Evolutionary conservation across 2,329 filamentous ascomycete genomes (phyloP), one percentile per base, ranked within the genome.

Genomic region (Botrytis galanthina): DNA sequence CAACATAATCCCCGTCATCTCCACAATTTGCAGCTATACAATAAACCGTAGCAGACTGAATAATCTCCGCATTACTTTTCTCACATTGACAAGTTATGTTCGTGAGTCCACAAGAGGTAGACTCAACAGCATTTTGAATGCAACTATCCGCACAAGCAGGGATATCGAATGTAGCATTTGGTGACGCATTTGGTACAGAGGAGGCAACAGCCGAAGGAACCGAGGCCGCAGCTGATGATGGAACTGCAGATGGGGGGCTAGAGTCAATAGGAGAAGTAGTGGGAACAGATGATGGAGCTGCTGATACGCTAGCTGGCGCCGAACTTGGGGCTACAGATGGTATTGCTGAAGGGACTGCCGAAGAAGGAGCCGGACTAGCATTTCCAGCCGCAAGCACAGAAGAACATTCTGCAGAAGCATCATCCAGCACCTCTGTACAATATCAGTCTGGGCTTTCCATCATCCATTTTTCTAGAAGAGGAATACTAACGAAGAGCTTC

Each of bases 341-440:
- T 18, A 26, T n/a, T 42, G 9, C n/a, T 2, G 48, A 42, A 32
- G 48, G 10, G 10, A n/a, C 3, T 14, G 9, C 26, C 14, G 66
- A 42, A 1, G 64, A 29, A n/a, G 26, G 35, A 16, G 9, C 46
- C 1, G 26, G 26, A 68, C 22, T n/a, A 51, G 63, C 44, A 67
- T 46, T 67, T 51, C 12, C 63, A 37, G 46, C 46, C 9, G 29
- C 66, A 57, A 68, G 35, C 4, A 39, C 35, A 32, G 66, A 68
- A 22, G 66, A 68, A 68, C 66, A 68, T 32, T 68, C 26, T 14
- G 66, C 66, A 22, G 26, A 57, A 57, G 66, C n/a, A 39, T 57
- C 48, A 68, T 26, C 10, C 0, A 68, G 35, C 1, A 57, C 66
- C 66, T 68, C 66, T 68, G 14, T 32, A 37, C 5, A n/a, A 1